Evolutionary conservation across 129 eudicot genomes (phyloP).

Genomic region (Mikania micrantha): DNA sequence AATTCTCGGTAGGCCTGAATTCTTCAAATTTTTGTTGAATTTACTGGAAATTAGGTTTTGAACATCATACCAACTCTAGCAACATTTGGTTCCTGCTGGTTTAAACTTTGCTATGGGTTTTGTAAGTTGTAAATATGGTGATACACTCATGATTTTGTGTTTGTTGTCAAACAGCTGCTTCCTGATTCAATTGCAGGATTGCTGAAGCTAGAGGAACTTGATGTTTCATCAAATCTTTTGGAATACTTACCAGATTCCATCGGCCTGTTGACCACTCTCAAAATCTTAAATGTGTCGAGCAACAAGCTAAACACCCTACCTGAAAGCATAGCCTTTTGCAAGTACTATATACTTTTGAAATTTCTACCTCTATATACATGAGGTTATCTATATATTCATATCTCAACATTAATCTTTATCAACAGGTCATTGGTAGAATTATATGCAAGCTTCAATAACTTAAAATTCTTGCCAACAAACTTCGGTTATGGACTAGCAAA

Average conservation of each 20-base stretch:
- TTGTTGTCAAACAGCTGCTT: constrained; percentile 27
- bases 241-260: constrained; percentile 46
- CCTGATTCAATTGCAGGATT: constrained; percentile 53
- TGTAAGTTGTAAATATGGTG: not conserved
- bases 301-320: constrained; percentile 49
- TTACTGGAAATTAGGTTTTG: not conserved
- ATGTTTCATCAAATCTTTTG: constrained; percentile 45
- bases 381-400: not conserved
- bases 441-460: constrained; percentile 53
- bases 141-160: not conserved
- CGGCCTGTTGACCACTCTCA: constrained; percentile 46
- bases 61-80: not conserved
- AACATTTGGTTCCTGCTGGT: not conserved
- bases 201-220: constrained; percentile 43
- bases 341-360: constrained; percentile 21
- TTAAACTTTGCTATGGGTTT: not conserved
- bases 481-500: constrained; percentile 49
- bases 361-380: not conserved
- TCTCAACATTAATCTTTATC: not conserved
- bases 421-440: constrained; percentile 45
- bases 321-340: constrained; percentile 53
- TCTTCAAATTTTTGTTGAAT: not conserved
- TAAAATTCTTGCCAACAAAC: constrained; percentile 40
- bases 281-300: constrained; percentile 34
- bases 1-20: not conserved